A percentile compares a stretch with the other conserved stretches of the same genome.
These are phyloP conservation scores for Peniophora sp. DNA, from an alignment of 1,284 basidiomycete species.

Conservation along the genomic window DNA sequence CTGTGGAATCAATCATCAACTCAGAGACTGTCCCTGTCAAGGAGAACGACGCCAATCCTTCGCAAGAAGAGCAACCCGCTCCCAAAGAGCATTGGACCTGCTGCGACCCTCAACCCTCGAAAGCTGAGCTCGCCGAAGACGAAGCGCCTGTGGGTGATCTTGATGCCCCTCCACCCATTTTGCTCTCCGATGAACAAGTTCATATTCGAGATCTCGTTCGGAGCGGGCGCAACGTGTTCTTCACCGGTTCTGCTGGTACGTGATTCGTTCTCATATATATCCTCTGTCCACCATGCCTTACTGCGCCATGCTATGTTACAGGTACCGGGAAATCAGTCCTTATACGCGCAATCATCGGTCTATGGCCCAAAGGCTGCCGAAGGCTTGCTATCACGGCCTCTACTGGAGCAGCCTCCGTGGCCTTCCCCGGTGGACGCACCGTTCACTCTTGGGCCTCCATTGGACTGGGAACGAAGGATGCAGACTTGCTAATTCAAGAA, in stretches of 20 bases:
- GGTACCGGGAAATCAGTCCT: slow-evolving; percentile 95
- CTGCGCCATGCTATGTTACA: slow-evolving; percentile 18
- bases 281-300: neutral
- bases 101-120: neutral
- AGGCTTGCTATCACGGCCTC: slow-evolving; percentile 56
- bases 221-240: slow-evolving; percentile 63
- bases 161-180: slow-evolving; percentile 3
- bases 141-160: neutral
- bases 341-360: slow-evolving; percentile 79
- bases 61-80: too few relatives aligned
- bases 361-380: slow-evolving; percentile 5
- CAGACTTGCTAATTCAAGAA: slow-evolving; percentile 51
- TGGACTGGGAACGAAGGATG: slow-evolving; percentile 52
- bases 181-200: slow-evolving; percentile 47
- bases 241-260: slow-evolving; percentile 72
- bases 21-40: too few relatives aligned
- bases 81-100: too few relatives aligned
- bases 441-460: slow-evolving; percentile 92
- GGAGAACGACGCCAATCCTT: too few relatives aligned
- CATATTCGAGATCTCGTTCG: slow-evolving; percentile 48
- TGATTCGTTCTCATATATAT: slow-evolving; percentile 1
- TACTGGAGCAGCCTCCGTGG: slow-evolving; percentile 88
- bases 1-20: too few relatives aligned
- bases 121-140: neutral
- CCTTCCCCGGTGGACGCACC: slow-evolving; percentile 83